Base-by-base conservation (phyloP, 2,329 filamentous ascomycete species). In the Arthroderma uncinatum region DNA sequence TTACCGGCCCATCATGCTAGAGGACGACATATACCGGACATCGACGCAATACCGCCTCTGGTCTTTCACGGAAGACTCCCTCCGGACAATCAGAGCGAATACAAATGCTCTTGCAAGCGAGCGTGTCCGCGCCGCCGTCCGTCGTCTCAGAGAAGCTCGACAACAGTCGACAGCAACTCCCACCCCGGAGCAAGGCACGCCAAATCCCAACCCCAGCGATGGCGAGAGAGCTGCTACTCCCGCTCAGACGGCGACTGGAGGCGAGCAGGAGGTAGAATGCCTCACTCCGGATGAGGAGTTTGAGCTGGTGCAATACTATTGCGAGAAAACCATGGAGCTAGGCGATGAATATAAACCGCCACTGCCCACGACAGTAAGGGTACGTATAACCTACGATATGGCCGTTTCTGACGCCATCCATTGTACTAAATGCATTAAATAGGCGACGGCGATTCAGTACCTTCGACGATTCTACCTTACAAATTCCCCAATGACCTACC, bases 401-500 rank as follows among this genome's bases (percentile, higher is more conserved):
- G 30, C 37, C 2, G 8, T 33, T 33, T 9, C 14, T 6, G 12
- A 33, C 33, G 23, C 23, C 33, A 42, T 42, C 6, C 3, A 47
- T 25, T 37, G 12, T 34, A 53, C 14, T 76, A 78, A 57, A 78
- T 79, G 58, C 47, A 4, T 54, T 19, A 33, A 36, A 58, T 54
- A 83, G 79, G 84, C 86, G 25, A 95, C 91, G 5, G 89, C 89
- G 2, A 87, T 92, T 60, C 84, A 94, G 67, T 96, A 94, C 70
- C 80, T 98, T 59, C 87, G 89, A 57, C 87, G 93, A 58, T 97
- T 98, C 79, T 98, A 97, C 75, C 81, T 95, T 37, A 92, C 87
- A 67, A 95, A 97, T 73, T 94, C 88, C 40, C 83, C 91, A 66
- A 95, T 97, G 88, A 95, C 91, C 30, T 97, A 98, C 69, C 88